Percentiles rank a stretch among this genome's conserved stretches.
Evolutionary conservation across 805 yeast species (phyloP).

Genomic region (Diddensiella santjacobensis): DNA sequence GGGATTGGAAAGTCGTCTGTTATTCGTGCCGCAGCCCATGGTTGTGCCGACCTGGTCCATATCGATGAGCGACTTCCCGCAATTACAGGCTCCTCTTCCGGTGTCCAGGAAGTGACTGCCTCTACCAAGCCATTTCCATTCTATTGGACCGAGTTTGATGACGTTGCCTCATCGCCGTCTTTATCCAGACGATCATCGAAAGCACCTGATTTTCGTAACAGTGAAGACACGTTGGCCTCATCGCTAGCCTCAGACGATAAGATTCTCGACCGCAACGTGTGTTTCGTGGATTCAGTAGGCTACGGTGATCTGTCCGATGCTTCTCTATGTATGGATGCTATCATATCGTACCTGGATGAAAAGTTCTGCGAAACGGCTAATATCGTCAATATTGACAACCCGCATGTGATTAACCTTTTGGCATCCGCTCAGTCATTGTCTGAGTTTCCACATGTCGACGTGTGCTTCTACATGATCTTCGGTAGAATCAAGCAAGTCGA

Average conservation of each 20-base stretch:
- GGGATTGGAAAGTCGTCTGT: slow-evolving; percentile 86
- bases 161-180: neutral
- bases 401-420: slow-evolving; percentile 20
- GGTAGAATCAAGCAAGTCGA: slow-evolving; percentile 20
- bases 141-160: slow-evolving; percentile 16
- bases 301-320: slow-evolving; percentile 19
- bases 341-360: slow-evolving; percentile 23
- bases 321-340: slow-evolving; percentile 18
- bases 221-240: neutral
- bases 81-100: neutral
- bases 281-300: slow-evolving; percentile 26
- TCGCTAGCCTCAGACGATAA: slow-evolving; percentile 14
- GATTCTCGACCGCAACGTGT: slow-evolving; percentile 22
- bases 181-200: neutral
- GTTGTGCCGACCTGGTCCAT: slow-evolving; percentile 34
- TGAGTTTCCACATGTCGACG: slow-evolving; percentile 26
- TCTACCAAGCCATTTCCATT: slow-evolving; percentile 27
- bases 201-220: neutral
- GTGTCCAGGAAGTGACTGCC: slow-evolving; percentile 17
- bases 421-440: slow-evolving; percentile 23
- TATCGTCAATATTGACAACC: slow-evolving; percentile 21
- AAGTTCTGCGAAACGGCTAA: slow-evolving; percentile 23
- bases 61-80: slow-evolving; percentile 15
- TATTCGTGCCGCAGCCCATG: slow-evolving; percentile 75
- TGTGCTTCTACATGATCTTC: slow-evolving; percentile 22